Conservation (phyloP, 2,329 filamentous ascomycete species). For the Epichloe elymi region DNA sequence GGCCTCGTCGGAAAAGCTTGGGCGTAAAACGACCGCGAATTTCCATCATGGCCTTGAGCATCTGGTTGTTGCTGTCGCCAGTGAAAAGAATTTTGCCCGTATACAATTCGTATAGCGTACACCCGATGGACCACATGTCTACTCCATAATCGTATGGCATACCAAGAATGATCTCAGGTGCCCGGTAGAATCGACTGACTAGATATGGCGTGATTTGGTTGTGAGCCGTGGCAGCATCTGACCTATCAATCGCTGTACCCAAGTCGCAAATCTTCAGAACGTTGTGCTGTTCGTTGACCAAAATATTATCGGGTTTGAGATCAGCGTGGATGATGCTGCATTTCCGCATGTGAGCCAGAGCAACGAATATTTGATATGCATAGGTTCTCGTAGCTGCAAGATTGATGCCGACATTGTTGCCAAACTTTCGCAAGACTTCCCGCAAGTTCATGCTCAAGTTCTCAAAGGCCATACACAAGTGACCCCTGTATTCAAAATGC, state of each 20-base stretch:
- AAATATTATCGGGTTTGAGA: constrained; percentile 93
- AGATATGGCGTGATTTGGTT: constrained; percentile 90
- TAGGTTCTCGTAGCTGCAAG: constrained; percentile 77
- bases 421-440: constrained; percentile 91
- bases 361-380: constrained; percentile 87
- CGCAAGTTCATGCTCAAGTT: constrained; percentile 86
- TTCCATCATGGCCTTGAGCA: constrained; percentile 94
- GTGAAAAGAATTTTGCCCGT: constrained; percentile 96
- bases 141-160: constrained; percentile 90
- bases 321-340: constrained; percentile 93
- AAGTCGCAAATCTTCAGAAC: constrained; percentile 91
- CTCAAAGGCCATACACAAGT: constrained; percentile 95
- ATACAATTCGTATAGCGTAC: constrained; percentile 92
- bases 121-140: constrained; percentile 96
- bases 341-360: constrained; percentile 74
- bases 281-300: constrained; percentile 73
- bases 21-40: constrained; percentile 83
- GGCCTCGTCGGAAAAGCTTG: constrained; percentile 75
- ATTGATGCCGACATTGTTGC: constrained; percentile 86
- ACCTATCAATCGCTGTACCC: constrained; percentile 85
- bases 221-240: constrained; percentile 56
- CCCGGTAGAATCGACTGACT: constrained; percentile 92
- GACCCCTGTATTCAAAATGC: constrained; percentile 85
- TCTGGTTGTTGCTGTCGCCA: constrained; percentile 93
- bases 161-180: constrained; percentile 94